Evolutionary conservation across 2,329 filamentous ascomycete genomes (phyloP), one percentile per base, ranked within the genome.

Genomic region (Cryphonectria japonica): DNA sequence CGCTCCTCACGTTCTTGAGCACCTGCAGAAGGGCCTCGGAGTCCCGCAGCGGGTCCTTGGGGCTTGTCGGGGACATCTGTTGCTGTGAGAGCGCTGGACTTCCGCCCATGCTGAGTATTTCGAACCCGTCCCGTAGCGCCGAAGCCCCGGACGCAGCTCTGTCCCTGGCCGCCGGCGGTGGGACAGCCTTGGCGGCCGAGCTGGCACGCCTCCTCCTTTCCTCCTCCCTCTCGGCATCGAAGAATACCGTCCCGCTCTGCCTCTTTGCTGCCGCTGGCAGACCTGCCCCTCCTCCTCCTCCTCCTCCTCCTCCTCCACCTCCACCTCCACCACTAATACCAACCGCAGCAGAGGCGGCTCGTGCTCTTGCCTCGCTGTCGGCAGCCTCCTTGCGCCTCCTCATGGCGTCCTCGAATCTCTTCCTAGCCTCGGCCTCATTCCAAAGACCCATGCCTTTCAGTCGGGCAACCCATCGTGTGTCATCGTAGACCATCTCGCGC

Each of bases 401-500:
- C 76, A 91, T 86, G 9, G 88, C 86, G 34, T 95, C 91, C 73
- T 98, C 95, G 67, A 94, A 93, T 68, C 93, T 85, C 75, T 88
- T 90, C 72, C 95, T 88, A 5, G 96, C 96, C 79, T 97, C 95
- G 3, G 84, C 81, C 79, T 99, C 96, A 78, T 97, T 92, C 96
- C 96, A 99, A 75, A 93, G 92, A 1, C 92, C 93, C 90, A 99
- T 97, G 71, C 87, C 90, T 79, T 92, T 92, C 69, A 99, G 82
- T 74, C 93, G 88, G 74, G 93, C 90, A 54, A 98, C 92, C 96
- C 96, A 99, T 83, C 95, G 88, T 66, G 94, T 93, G 80, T 99
- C 96, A 80, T 99, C 96, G 82, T 98, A 99, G 3, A 98, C 95
- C 95, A 99, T 99, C 82, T 99, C 96, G 78, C 92, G 92, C 87